Evolutionary conservation across 371 early-diverging fungal species (phyloP), one percentile per base, ranked within the genome.

Genomic region (Mortierella sp.): DNA sequence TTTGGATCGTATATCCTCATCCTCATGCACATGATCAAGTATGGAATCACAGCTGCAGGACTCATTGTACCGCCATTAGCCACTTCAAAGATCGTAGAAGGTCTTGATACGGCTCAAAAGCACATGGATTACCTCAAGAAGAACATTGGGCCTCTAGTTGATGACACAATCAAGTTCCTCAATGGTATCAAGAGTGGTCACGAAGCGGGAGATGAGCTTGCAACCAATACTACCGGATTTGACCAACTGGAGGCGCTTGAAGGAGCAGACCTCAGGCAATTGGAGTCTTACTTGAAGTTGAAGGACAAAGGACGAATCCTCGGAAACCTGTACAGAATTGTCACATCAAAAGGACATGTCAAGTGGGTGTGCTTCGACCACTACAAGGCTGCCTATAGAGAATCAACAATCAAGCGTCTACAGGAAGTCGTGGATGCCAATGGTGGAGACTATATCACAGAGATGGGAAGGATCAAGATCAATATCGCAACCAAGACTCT

Each of bases 241-340:
- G 31, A 44, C 6, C 13, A 9, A n/a, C 25, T 57, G 2, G 49
- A 57, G 27, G 58, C 34, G 9, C 49, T 57, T n/a, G 58, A 57
- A 24, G 49, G 58, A 21, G 58, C 34, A 12, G 58, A 57, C 10
- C 27, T 57, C 24, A 45, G 58, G 19, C 49, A 57, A 49, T 34
- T 57, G 16, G 49, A 17, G 3, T 3, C 49, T 3, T 57, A 46
- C 24, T 39, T 57, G 48, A 46, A 48, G 22, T 19, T 19, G 9
- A n/a, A 21, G 14, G 48, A 47, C 21, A 9, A n/a, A 40, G 59
- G 12, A 4, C 29, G 48, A 24, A 13, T 41, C 10, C 60, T 59
- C 3, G 60, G 51, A 13, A 59, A 59, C 51, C 27, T 59, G 3
- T 59, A 59, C 41, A n/a, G 50, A 3, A 59, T 59, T 5, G 39